Evolutionary conservation across 148 eudicot genomes (phyloP).

Genomic region (Rhododendron molle): DNA sequence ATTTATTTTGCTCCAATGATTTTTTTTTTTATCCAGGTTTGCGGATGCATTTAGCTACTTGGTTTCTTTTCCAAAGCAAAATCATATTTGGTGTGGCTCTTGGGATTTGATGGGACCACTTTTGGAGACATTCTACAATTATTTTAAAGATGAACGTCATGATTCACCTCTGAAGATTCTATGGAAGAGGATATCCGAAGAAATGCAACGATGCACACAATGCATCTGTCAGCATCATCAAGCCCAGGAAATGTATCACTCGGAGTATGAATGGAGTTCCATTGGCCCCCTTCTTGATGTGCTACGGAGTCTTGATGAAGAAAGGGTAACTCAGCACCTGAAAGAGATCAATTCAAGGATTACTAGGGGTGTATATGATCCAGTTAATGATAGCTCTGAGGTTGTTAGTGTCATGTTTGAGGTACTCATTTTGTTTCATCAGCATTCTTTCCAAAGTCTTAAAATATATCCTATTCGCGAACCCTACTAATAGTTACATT

Average conservation of each 20-base stretch:
- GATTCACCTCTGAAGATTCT: slow-evolving; percentile 83
- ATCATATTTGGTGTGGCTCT: slow-evolving; percentile 82
- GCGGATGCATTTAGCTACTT: slow-evolving; percentile 78
- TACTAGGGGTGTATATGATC: slow-evolving; percentile 52
- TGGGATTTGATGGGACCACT: slow-evolving; percentile 91
- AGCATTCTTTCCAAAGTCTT: not conserved
- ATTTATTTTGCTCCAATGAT: not conserved
- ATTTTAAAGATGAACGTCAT: slow-evolving; percentile 47
- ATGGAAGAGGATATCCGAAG: slow-evolving; percentile 68
- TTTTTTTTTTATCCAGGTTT: slow-evolving; percentile 50
- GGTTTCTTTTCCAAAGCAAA: slow-evolving; percentile 47
- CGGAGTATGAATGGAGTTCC: slow-evolving; percentile 70
- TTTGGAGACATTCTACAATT: slow-evolving; percentile 88
- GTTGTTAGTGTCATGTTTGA: slow-evolving; percentile 90
- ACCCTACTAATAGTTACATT: not conserved
- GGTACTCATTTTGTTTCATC: slow-evolving; percentile 36
- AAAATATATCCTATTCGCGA: not conserved
- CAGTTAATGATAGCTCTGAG: slow-evolving; percentile 48
- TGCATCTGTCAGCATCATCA: slow-evolving; percentile 88
- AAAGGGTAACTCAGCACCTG: slow-evolving; percentile 64
- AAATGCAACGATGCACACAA: slow-evolving; percentile 76
- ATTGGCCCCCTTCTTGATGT: slow-evolving; percentile 76
- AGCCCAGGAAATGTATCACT: slow-evolving; percentile 71
- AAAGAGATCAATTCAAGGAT: slow-evolving; percentile 69
- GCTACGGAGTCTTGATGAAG: slow-evolving; percentile 76